Conservation (phyloP, 2,329 filamentous ascomycete species). For the Colletotrichum sp. region DNA sequence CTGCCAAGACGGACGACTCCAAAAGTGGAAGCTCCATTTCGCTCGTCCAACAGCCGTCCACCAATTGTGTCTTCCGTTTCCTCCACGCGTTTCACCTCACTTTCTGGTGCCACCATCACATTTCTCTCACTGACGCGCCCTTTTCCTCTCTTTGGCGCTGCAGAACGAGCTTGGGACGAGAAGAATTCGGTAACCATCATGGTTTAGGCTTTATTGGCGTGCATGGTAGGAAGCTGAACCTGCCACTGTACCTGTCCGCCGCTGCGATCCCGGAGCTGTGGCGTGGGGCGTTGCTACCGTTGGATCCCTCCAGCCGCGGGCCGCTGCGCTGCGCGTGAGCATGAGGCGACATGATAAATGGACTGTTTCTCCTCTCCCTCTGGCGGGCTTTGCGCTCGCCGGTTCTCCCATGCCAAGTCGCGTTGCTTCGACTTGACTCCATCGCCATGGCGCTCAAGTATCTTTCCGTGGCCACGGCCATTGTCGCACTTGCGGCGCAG, state of each 20-base stretch:
- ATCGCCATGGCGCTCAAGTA: conserved; percentile 9
- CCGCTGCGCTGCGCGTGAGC: background rate
- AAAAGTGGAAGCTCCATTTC: conserved; percentile 1
- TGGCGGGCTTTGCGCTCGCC: background rate
- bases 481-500: conserved; percentile 2
- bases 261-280: background rate
- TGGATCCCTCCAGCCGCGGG: background rate
- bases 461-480: conserved; percentile 5
- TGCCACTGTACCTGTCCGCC: background rate
- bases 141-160: background rate
- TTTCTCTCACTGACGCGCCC: background rate
- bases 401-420: conserved; percentile 8
- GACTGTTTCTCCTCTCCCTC: background rate
- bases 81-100: conserved; percentile 12
- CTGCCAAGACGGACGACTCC: conserved; percentile 14
- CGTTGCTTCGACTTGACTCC: background rate
- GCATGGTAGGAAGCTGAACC: background rate
- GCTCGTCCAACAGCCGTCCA: background rate
- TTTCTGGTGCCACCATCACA: background rate
- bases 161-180: background rate
- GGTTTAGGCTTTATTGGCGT: background rate
- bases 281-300: background rate
- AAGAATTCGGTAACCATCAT: background rate
- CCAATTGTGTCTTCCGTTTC: conserved; percentile 1
- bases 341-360: conserved; percentile 16